Evolutionary conservation across 306 rosid genomes (phyloP).

Genomic region (Dryas alaskensis): DNA sequence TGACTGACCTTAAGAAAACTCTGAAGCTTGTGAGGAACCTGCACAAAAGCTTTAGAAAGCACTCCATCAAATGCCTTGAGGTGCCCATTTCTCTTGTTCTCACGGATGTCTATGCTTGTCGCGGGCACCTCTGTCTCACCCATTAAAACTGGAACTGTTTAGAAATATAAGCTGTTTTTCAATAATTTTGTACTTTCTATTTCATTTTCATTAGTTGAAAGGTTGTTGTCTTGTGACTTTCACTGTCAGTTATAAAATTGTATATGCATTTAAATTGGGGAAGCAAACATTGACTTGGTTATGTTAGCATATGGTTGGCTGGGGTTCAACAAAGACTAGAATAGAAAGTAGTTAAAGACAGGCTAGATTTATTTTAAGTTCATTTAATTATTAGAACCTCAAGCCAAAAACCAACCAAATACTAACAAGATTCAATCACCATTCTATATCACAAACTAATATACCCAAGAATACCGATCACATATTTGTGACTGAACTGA

Average conservation of each 20-base stretch:
- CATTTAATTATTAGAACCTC: neutral
- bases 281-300: neutral
- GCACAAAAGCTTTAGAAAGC: constrained; percentile 56
- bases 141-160: constrained; percentile 43
- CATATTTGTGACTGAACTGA: neutral
- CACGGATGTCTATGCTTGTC: constrained; percentile 34
- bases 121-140: constrained; percentile 47
- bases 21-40: constrained; percentile 67
- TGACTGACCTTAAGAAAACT: constrained; percentile 60
- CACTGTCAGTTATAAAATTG: neutral
- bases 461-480: neutral
- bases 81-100: constrained; percentile 41
- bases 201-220: neutral
- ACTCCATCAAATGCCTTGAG: constrained; percentile 42
- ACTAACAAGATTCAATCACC: neutral
- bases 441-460: constrained; percentile 1
- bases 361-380: neutral
- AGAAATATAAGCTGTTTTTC: constrained; percentile 11
- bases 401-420: neutral
- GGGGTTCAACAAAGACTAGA: neutral
- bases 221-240: too few species aligned
- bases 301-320: neutral
- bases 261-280: neutral
- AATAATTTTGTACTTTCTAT: neutral
- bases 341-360: neutral